Evolutionary conservation across 2,329 filamentous ascomycete species (phyloP), one percentile per base, ranked within the genome.

Genomic region (Penicillium janthinellum): DNA sequence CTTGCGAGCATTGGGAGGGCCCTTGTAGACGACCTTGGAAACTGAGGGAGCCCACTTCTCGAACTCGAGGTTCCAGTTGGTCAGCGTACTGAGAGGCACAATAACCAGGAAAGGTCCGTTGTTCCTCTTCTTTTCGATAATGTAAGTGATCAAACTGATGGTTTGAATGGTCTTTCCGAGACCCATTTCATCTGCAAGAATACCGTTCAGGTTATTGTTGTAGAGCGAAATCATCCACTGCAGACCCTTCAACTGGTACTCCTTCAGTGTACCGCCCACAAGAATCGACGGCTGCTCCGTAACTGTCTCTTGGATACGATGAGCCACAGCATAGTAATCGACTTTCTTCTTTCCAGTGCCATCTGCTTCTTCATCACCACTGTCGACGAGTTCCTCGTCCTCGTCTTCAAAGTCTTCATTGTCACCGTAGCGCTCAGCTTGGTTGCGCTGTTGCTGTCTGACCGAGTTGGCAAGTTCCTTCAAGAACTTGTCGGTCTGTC

Each of bases 151-250:
- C 79, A 99, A 82, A 82, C 91, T 96, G 79, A 99, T 99, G 47
- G 95, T 98, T 78, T 99, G 95, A 69, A 99, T 99, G 0, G 95
- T 99, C 82, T 99, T 99, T 77, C 95, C 95, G 66, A 99, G 91
- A 88, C 95, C 95, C 95, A 99, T 99, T 79, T 99, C 95, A 72
- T 99, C 95, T 60, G 95, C 95, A 70, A 99, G 83, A 67, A 99
- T 98, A 85, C 95, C 95, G 76, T 99, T 99, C 66, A 99, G 86
- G 78, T 97, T 99, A 83, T 99, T 99, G 88, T 99, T 99, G 85
- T 98, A 99, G 14, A 99, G 84, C 14, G 95, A 99, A 62, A 99
- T 89, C 95, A 99, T 99, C 95, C 95, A 99, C 77, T 99, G 94
- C 50, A 99, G 82, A 84, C 95, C 95, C 87, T 97, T 98, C 78